These are phyloP conservation scores for Penicillium sp. DNA, from an alignment of 2,329 filamentous ascomycete species.

Conservation along the genomic window DNA sequence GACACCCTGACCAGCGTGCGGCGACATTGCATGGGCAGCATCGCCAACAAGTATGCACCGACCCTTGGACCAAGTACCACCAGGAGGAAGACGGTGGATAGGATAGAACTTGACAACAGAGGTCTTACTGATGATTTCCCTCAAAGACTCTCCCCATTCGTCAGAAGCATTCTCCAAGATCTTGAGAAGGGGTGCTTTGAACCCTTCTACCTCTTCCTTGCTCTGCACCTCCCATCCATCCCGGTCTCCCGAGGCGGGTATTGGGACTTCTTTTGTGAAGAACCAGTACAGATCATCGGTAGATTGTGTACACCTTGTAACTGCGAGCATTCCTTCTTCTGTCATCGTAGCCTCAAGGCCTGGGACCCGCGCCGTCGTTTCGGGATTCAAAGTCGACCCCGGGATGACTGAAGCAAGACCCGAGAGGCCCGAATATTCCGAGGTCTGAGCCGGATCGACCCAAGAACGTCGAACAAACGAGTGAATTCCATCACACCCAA, in stretches of 20 bases:
- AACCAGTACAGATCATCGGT: slow-evolving; percentile 36
- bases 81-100: slow-evolving; percentile 39
- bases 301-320: slow-evolving; percentile 29
- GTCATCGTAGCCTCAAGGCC: slow-evolving; percentile 36
- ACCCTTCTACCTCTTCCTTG: slow-evolving; percentile 34
- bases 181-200: slow-evolving; percentile 30
- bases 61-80: slow-evolving; percentile 38
- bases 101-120: slow-evolving; percentile 41
- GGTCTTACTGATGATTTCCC: slow-evolving; percentile 15
- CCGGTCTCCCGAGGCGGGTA: slow-evolving; percentile 30
- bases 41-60: slow-evolving; percentile 43
- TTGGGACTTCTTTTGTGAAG: slow-evolving; percentile 33
- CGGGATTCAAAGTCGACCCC: slow-evolving; percentile 1
- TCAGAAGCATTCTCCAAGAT: slow-evolving; percentile 28
- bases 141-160: slow-evolving; percentile 31
- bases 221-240: slow-evolving; percentile 39
- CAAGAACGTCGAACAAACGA: slow-evolving; percentile 37
- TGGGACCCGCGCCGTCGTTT: slow-evolving; percentile 11
- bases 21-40: slow-evolving; percentile 40
- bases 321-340: slow-evolving; percentile 31
- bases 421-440: slow-evolving; percentile 42
- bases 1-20: slow-evolving; percentile 55
- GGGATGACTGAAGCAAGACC: slow-evolving; percentile 23
- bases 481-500: slow-evolving; percentile 49
- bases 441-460: slow-evolving; percentile 31